Evolutionary conservation across 23 red algal genomes (phyloP).

Genomic region (Cyanidiococcus yangmingshanensis): DNA sequence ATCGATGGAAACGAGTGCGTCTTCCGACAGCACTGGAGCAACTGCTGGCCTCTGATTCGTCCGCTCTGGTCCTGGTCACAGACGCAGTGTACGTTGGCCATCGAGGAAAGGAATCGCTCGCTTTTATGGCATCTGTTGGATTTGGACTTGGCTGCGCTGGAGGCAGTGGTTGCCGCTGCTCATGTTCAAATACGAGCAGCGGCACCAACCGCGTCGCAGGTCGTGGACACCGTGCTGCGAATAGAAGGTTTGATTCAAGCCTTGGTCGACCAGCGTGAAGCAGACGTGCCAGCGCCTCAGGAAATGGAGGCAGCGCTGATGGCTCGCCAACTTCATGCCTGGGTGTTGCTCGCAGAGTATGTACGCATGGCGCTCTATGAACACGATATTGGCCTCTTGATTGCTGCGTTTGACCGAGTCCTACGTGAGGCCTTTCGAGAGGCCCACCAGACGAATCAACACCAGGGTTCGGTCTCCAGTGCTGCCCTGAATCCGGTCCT

Average conservation of each 20-base stretch:
- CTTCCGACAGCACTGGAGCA: neutral
- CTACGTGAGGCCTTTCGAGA: constrained; percentile 11
- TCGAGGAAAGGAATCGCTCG: neutral
- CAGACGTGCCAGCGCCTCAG: neutral
- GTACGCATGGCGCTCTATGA: constrained; percentile 1
- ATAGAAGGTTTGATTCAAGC: neutral
- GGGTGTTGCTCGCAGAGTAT: constrained; percentile 1
- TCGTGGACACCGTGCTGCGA: neutral
- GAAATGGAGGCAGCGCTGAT: neutral
- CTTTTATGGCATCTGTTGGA: neutral
- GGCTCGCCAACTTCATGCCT: neutral
- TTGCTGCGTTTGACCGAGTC: neutral
- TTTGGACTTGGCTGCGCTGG: neutral
- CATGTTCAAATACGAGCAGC: neutral
- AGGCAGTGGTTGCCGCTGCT: neutral
- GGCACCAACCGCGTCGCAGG: neutral
- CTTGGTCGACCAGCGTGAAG: neutral
- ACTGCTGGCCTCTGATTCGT: neutral
- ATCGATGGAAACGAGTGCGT: neutral
- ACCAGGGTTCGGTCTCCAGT: neutral
- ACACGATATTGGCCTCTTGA: constrained; percentile 4
- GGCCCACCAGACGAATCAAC: neutral
- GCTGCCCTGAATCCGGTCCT: neutral
- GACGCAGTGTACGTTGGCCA: neutral
- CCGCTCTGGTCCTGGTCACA: neutral